A percentile compares a stretch with the other conserved stretches of the same genome.
Conservation (phyloP, 306 rosid genomes). For the Abrus pulchellus region DNA sequence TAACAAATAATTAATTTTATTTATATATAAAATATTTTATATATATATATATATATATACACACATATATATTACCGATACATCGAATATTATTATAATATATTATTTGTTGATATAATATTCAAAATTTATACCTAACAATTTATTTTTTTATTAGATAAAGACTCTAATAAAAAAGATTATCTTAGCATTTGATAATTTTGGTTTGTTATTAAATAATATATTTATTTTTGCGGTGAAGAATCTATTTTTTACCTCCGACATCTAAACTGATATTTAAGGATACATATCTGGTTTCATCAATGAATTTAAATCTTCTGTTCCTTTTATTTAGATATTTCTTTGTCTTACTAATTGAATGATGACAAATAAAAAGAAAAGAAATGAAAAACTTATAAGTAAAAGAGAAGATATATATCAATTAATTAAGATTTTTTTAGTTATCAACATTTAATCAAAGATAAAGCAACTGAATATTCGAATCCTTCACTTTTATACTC, state of each 20-base stretch:
- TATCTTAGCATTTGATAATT: too few relatives aligned
- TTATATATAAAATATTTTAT: too few relatives aligned
- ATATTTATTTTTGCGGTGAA: too few relatives aligned
- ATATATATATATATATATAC: too few relatives aligned
- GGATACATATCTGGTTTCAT: background rate
- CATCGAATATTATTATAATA: too few relatives aligned
- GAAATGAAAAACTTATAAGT: background rate
- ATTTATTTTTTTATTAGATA: too few relatives aligned
- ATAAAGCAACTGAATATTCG: background rate
- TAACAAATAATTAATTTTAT: too few relatives aligned
- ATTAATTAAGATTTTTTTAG: background rate
- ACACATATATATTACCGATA: too few relatives aligned
- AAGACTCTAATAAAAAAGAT: too few relatives aligned
- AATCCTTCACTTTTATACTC: background rate
- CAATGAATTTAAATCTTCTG: background rate
- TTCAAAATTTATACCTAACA: too few relatives aligned
- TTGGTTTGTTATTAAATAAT: too few relatives aligned
- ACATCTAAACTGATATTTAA: background rate
- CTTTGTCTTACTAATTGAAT: background rate
- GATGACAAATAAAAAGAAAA: background rate
- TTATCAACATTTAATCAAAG: slow-evolving; percentile 24
- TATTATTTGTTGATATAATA: too few relatives aligned
- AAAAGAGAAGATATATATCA: background rate
- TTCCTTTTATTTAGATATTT: background rate
- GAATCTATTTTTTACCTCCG: background rate